These are phyloP conservation scores for Podospora bellae-mahoneyi DNA, from an alignment of 495 filamentous ascomycete genomes.

Conservation along the genomic window DNA sequence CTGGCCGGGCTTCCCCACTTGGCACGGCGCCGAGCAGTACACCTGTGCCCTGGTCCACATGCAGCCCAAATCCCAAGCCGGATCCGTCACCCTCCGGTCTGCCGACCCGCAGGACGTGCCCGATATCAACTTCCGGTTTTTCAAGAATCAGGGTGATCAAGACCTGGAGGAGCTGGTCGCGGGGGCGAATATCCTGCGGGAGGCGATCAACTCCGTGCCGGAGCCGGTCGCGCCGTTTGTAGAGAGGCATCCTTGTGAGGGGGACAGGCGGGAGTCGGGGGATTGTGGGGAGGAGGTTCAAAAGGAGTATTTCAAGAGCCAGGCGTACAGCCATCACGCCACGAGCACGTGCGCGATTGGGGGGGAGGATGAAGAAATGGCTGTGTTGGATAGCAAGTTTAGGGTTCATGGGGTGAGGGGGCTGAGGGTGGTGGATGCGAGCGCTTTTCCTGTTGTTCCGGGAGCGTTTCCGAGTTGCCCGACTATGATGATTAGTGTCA, in stretches of 20 bases:
- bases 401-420: constrained; percentile 47
- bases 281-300: constrained; percentile 40
- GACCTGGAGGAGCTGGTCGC: constrained; percentile 51
- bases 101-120: constrained; percentile 53
- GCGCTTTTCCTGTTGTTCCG: constrained; percentile 50
- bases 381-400: constrained; percentile 53
- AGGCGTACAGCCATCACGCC: constrained; percentile 53
- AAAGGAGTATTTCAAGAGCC: constrained; percentile 44
- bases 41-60: constrained; percentile 48
- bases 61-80: constrained; percentile 49
- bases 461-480: constrained; percentile 59
- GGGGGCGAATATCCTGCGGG: constrained; percentile 47
- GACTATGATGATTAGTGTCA: constrained; percentile 62
- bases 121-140: constrained; percentile 57
- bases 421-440: constrained; percentile 56
- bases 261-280: constrained; percentile 7
- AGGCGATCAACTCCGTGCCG: constrained; percentile 35
- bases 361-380: constrained; percentile 44
- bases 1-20: constrained; percentile 46
- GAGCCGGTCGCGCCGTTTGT: constrained; percentile 37
- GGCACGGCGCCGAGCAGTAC: constrained; percentile 41
- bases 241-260: constrained; percentile 44
- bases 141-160: constrained; percentile 39
- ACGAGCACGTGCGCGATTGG: constrained; percentile 49
- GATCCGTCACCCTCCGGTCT: constrained; percentile 47